phyloP scores from a whole-genome alignment of 441 rosid species.

The Populus tomentosa region DNA sequence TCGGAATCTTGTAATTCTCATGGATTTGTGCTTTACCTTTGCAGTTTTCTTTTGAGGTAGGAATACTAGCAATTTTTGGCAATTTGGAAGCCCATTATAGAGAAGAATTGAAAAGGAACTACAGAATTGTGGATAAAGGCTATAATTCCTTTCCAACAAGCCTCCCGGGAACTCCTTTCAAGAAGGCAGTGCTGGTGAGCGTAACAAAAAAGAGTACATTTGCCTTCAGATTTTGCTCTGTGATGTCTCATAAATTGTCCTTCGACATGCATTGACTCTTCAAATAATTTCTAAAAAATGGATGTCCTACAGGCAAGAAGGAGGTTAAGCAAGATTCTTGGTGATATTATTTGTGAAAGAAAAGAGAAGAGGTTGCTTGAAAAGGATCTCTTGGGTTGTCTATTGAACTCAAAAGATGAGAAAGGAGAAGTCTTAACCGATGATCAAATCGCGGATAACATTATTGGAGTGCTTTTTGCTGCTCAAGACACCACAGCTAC shows the following conservation, averaged over 20 bases:
- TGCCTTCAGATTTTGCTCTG: neutral
- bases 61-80: slow-evolving; percentile 55
- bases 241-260: neutral
- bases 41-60: slow-evolving; percentile 70
- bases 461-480: slow-evolving; percentile 68
- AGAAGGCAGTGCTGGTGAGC: slow-evolving; percentile 48
- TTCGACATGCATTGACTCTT: neutral
- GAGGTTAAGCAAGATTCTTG: slow-evolving; percentile 40
- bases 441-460: slow-evolving; percentile 61
- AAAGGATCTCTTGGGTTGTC: slow-evolving; percentile 44
- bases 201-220: neutral
- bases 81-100: slow-evolving; percentile 41
- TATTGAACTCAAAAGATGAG: slow-evolving; percentile 47
- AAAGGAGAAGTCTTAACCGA: slow-evolving; percentile 30
- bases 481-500: slow-evolving; percentile 77
- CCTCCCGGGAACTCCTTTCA: slow-evolving; percentile 54
- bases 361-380: slow-evolving; percentile 42
- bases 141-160: slow-evolving; percentile 61
- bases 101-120: slow-evolving; percentile 47
- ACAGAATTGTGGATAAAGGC: slow-evolving; percentile 49
- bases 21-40: neutral
- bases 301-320: slow-evolving; percentile 43
- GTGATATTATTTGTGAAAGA: slow-evolving; percentile 47
- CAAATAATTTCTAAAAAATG: neutral
- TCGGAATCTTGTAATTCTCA: neutral